phyloP scores from a whole-genome alignment of 148 eudicot species.

The Camellia sinensis region DNA sequence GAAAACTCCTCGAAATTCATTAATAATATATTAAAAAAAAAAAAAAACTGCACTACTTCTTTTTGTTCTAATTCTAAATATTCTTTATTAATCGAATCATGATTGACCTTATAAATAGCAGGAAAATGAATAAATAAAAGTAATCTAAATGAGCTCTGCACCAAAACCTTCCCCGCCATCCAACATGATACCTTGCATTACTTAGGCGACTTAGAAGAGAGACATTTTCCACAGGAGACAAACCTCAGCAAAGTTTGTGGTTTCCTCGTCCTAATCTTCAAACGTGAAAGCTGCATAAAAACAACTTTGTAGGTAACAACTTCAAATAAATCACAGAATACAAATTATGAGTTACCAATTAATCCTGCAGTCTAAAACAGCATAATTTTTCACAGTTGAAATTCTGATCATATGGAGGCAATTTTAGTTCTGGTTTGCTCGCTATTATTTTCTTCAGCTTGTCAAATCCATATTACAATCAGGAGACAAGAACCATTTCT shows the following conservation, averaged over 20 bases:
- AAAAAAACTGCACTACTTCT: conserved; percentile 18
- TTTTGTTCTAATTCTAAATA: conserved; percentile 15
- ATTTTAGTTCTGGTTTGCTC: no score
- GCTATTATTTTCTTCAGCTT: no score
- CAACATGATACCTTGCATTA: conserved; percentile 21
- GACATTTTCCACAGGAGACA: conserved; percentile 75
- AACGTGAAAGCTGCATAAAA: conserved; percentile 57
- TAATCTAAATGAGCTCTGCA: conserved; percentile 23
- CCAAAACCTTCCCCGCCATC: neutral
- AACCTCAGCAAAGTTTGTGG: conserved; percentile 51
- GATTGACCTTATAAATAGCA: conserved; percentile 22
- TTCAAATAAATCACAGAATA: neutral
- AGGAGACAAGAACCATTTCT: no score
- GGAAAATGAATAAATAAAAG: conserved; percentile 23
- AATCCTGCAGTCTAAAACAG: neutral
- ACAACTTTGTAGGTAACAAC: neutral
- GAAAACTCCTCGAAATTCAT: conserved; percentile 13
- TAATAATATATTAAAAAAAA: neutral
- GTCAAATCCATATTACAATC: no score
- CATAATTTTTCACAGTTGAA: neutral
- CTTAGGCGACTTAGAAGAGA: conserved; percentile 70
- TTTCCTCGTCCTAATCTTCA: conserved; percentile 56
- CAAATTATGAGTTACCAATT: neutral
- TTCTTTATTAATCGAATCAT: neutral
- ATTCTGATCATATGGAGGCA: no score